Conservation (phyloP, 257 asterid species). For the Schizonepeta tenuifolia region DNA sequence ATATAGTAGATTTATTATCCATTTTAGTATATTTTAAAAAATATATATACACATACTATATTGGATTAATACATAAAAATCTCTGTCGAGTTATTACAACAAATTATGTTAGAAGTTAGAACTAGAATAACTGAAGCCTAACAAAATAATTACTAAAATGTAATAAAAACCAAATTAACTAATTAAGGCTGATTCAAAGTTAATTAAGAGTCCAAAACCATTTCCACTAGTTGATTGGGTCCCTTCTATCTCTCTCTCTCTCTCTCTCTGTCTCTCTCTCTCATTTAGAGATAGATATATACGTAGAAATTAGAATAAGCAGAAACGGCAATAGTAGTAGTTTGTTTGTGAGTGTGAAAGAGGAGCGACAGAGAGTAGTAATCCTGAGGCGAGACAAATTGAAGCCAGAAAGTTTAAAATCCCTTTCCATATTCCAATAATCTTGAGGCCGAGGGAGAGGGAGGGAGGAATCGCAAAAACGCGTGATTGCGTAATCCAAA, state of each 20-base stretch:
- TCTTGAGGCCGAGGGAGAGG: background rate
- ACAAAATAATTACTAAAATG: too few species aligned
- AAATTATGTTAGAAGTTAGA: background rate
- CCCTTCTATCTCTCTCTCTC: background rate
- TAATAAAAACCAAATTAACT: background rate
- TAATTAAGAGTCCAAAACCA: background rate
- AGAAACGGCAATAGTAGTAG: constrained; percentile 18
- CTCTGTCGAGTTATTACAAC: background rate
- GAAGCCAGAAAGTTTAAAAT: background rate
- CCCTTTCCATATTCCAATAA: constrained; percentile 16
- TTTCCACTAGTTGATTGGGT: constrained; percentile 28
- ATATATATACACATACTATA: too few species aligned
- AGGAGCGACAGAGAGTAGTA: background rate
- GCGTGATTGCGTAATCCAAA: constrained; percentile 43
- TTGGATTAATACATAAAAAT: background rate
- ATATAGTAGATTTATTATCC: too few species aligned
- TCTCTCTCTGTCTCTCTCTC: too few species aligned
- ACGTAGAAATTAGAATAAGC: too few species aligned
- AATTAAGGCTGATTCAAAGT: background rate
- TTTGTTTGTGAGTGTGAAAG: background rate
- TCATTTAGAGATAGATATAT: too few species aligned
- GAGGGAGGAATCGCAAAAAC: constrained; percentile 38
- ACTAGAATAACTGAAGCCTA: background rate
- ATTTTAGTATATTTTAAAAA: too few species aligned
- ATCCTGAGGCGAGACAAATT: background rate